Base-by-base conservation (phyloP, 106 monocot genomes). In the Dendrobium officinale region DNA sequence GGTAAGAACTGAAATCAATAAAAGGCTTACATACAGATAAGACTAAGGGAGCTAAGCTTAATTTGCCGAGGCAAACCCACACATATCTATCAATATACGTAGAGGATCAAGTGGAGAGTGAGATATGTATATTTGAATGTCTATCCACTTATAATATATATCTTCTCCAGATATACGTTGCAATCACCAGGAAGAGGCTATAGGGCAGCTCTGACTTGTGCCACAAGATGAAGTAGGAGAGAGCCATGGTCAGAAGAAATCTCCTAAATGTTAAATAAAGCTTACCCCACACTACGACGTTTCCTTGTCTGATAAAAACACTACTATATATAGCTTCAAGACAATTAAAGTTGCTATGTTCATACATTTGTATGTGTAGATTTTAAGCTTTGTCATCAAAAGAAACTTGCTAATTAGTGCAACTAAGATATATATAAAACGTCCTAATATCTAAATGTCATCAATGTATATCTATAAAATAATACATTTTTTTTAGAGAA, bases 221-320 rank as follows among this genome's bases (percentile, higher is more conserved):
- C 55, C 6, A 55, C 79, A 84, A 79, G 79, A 79, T 75, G 59
- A 64, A 84, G 58, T 61, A 64, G 59, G 6, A 42, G 75, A 79
- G 20, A 33, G 4, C 75, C 26, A 66, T 33, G n/a, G 6, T 75
- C 61, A 66, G 78, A 84, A 79, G 79, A 75, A 84, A 84, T 75
- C 79, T 67, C 75, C 26, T 66, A 37, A 70, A 37, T 11, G 76
- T 6, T 77, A 77, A 76, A 17, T 18, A 49, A 67, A 77, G 76
- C 55, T 27, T 43, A 24, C 44, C 22, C 26, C 80, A 19, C 4
- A 13, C 42, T 1, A 7, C 9, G 2, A n/a, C 10, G 56, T 49
- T 51, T 40, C 51, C 44, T 20, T 54, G 58, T 7, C 4, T 79
- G 6, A 67, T 16, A 13, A 42, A 9, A 68, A 42, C 27, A 22